Evolutionary conservation across 768 basidiomycete species (phyloP).

Genomic region (Rhizopogon vulgaris): DNA sequence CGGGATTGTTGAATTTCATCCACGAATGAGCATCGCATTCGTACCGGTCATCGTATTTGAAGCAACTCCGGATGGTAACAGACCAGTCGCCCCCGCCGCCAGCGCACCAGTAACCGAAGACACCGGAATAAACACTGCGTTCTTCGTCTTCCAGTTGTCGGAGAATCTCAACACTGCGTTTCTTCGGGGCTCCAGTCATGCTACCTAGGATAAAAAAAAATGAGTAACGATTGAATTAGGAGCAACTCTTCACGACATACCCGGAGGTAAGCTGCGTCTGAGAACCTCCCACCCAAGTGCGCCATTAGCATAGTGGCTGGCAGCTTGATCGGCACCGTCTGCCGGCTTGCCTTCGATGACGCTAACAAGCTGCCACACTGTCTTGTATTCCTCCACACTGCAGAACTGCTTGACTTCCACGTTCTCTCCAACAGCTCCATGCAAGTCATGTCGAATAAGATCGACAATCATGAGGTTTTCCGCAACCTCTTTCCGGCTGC

Average conservation of each 20-base stretch:
- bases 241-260: slow-evolving; percentile 31
- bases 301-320: slow-evolving; percentile 29
- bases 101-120: slow-evolving; percentile 89
- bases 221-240: neutral
- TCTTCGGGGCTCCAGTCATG: slow-evolving; percentile 97
- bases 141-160: slow-evolving; percentile 68
- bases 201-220: slow-evolving; percentile 49
- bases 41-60: slow-evolving; percentile 52
- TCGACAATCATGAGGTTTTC: slow-evolving; percentile 99
- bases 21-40: slow-evolving; percentile 7
- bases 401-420: slow-evolving; percentile 86
- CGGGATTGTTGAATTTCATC: slow-evolving; percentile 6
- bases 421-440: slow-evolving; percentile 74
- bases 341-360: slow-evolving; percentile 73
- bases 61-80: slow-evolving; percentile 90
- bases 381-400: slow-evolving; percentile 84
- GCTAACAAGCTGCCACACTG: slow-evolving; percentile 93
- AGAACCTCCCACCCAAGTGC: slow-evolving; percentile 77
- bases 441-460: slow-evolving; percentile 88
- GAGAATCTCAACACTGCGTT: slow-evolving; percentile 87
- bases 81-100: slow-evolving; percentile 90
- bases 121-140: slow-evolving; percentile 84
- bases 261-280: slow-evolving; percentile 77
- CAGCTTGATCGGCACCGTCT: slow-evolving; percentile 26
- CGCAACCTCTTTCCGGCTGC: slow-evolving; percentile 83